Evolutionary conservation across 495 filamentous ascomycete species (phyloP).

Genomic region (Eremomyces bilateralis): DNA sequence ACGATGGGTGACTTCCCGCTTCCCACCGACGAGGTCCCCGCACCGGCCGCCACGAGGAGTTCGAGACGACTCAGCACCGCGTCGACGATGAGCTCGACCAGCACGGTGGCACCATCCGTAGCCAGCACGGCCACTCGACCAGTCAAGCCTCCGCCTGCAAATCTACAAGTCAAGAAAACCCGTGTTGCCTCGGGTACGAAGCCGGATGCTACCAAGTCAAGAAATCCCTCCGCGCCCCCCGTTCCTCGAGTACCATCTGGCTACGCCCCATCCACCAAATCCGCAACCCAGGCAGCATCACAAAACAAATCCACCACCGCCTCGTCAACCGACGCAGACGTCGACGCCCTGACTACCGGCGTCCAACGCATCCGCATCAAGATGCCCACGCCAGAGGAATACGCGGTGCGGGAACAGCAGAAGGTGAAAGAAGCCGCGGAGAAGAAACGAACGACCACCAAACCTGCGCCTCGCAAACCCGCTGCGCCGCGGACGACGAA

Average conservation of each 20-base stretch:
- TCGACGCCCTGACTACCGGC: slow-evolving; percentile 43
- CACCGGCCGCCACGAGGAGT: slow-evolving; percentile 4
- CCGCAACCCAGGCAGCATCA: slow-evolving; percentile 2
- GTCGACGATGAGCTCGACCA: slow-evolving; percentile 13
- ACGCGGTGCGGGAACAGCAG: slow-evolving; percentile 34
- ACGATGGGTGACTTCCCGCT: slow-evolving; percentile 34
- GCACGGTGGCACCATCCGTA: slow-evolving; percentile 9
- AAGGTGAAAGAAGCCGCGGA: slow-evolving; percentile 15
- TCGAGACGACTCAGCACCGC: slow-evolving; percentile 21
- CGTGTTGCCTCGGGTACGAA: slow-evolving; percentile 3
- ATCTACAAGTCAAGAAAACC: slow-evolving; percentile 8
- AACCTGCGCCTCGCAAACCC: background rate
- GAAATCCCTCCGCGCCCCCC: slow-evolving; percentile 1
- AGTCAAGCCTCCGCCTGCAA: slow-evolving; percentile 1
- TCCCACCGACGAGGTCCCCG: slow-evolving; percentile 6
- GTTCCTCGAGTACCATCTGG: background rate
- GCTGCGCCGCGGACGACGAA: background rate
- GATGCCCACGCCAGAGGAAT: slow-evolving; percentile 46
- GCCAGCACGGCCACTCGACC: slow-evolving; percentile 8
- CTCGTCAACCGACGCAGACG: slow-evolving; percentile 16
- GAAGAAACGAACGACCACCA: slow-evolving; percentile 5
- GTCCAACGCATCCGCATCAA: slow-evolving; percentile 55
- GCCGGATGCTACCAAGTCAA: background rate
- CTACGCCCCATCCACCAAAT: background rate
- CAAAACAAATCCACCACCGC: slow-evolving; percentile 12